Evolutionary conservation across 2,329 filamentous ascomycete genomes (phyloP).

Genomic region (Clonostachys solani): DNA sequence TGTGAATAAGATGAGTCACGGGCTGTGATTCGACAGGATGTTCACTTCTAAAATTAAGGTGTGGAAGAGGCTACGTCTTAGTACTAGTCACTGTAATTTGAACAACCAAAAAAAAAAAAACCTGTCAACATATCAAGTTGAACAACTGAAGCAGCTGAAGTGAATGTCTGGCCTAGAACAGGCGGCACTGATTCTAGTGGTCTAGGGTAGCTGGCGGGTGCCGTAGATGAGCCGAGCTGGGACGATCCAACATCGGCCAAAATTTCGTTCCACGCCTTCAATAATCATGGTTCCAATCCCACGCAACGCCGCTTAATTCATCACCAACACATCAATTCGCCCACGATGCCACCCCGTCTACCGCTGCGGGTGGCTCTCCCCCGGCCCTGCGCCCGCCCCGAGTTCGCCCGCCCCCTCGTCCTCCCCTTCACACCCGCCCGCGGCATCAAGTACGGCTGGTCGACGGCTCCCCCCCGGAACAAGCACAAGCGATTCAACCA

Average conservation of each 20-base stretch:
- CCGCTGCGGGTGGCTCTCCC: constrained; percentile 37
- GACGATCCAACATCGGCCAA: background rate
- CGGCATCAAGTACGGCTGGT: constrained; percentile 58
- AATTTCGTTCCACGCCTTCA: constrained; percentile 3
- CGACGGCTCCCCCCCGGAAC: constrained; percentile 44
- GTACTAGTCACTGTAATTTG: no score
- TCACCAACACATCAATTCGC: constrained; percentile 1
- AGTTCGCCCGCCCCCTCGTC: constrained; percentile 29
- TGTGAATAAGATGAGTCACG: constrained; percentile 45
- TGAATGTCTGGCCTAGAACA: no score
- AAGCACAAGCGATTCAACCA: constrained; percentile 61
- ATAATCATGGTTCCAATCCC: constrained; percentile 5
- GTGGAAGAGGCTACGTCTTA: no score
- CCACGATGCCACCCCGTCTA: constrained; percentile 41
- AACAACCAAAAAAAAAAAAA: no score
- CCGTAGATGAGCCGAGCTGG: constrained; percentile 3
- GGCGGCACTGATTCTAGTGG: constrained; percentile 39
- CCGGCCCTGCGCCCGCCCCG: constrained; percentile 22
- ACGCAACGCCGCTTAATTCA: constrained; percentile 7
- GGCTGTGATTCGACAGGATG: no score
- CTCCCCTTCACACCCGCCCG: constrained; percentile 40
- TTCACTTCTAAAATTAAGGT: no score
- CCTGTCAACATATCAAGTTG: no score
- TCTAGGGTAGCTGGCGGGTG: constrained; percentile 19
- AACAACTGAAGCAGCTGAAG: background rate